Base-by-base conservation (phyloP, 2,329 filamentous ascomycete genomes). In the Claviceps digitariae region DNA sequence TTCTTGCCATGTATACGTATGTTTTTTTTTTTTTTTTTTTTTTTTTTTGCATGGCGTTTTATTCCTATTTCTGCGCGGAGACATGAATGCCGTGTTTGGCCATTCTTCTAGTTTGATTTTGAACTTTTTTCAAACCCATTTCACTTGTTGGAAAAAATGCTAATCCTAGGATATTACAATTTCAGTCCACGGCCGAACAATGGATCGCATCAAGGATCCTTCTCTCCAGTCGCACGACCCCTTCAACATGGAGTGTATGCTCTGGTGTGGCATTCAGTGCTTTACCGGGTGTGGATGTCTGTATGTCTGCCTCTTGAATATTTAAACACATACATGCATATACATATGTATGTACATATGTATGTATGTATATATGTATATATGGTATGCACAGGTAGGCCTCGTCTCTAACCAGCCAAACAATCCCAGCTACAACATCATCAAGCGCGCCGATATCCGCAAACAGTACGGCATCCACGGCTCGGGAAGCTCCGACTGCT, bases 371-470 rank as follows among this genome's bases (percentile, higher is more conserved):
- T n/a, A n/a, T n/a, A n/a, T n/a, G n/a, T n/a, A n/a, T n/a, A n/a
- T n/a, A n/a, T n/a, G n/a, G n/a, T n/a, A n/a, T n/a, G n/a, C n/a
- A n/a, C n/a, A n/a, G n/a, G n/a, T n/a, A n/a, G n/a, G n/a, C n/a
- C n/a, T n/a, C n/a, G n/a, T n/a, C n/a, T n/a, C n/a, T n/a, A n/a
- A n/a, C n/a, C n/a, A n/a, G n/a, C n/a, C n/a, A n/a, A n/a, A n/a
- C n/a, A n/a, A 4, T 8, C 43, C 0, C 7, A 72, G 70, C 58
- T 72, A 69, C 59, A 67, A 73, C 57, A 74, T 76, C 69, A 66
- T 77, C 57, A 77, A 79, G 64, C 76, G 79, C 49, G 62, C 62
- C 54, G 72, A 78, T 59, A 74, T 81, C 58, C 74, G 78, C 49
- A 67, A 76, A 52, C 70, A 67, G 43, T 79, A 76, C 65, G 70